Percentiles rank a stretch among this genome's conserved stretches.
Conservation (phyloP, 257 asterid species). For the Rehmannia glutinosa region DNA sequence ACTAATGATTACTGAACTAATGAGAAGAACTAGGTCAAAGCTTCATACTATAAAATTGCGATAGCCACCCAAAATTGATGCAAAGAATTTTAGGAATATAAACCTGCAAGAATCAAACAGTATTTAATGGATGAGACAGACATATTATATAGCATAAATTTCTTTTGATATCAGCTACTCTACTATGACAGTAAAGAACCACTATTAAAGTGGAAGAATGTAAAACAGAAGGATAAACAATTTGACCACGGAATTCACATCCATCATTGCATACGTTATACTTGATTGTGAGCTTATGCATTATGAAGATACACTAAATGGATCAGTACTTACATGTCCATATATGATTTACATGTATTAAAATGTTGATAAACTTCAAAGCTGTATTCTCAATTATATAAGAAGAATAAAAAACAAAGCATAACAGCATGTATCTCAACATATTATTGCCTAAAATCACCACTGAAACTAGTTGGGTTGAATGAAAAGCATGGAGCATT, state of each 20-base stretch:
- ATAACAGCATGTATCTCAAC: constrained; percentile 8
- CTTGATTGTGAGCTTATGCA: not conserved
- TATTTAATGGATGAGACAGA: constrained; percentile 11
- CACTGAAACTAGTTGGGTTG: not conserved
- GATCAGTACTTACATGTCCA: not conserved
- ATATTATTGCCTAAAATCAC: not conserved
- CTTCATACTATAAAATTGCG: constrained; percentile 86
- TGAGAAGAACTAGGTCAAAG: constrained; percentile 33
- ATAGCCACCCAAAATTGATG: constrained; percentile 94
- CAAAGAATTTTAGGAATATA: constrained; percentile 80
- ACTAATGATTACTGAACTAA: constrained; percentile 14
- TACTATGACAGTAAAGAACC: constrained; percentile 3
- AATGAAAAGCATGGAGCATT: not conserved
- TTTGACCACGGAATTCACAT: not conserved
- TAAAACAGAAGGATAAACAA: not conserved
- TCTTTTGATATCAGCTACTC: constrained; percentile 17
- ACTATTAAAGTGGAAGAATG: not conserved
- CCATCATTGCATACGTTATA: not conserved
- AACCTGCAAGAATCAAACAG: constrained; percentile 58
- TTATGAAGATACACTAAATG: not conserved
- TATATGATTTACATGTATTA: not conserved
- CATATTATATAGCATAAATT: not conserved
- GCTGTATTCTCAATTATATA: not conserved
- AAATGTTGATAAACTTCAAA: not conserved
- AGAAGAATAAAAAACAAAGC: not conserved